phyloP scores from a whole-genome alignment of 2,329 filamentous ascomycete species.

The Aspergillus candidus region DNA sequence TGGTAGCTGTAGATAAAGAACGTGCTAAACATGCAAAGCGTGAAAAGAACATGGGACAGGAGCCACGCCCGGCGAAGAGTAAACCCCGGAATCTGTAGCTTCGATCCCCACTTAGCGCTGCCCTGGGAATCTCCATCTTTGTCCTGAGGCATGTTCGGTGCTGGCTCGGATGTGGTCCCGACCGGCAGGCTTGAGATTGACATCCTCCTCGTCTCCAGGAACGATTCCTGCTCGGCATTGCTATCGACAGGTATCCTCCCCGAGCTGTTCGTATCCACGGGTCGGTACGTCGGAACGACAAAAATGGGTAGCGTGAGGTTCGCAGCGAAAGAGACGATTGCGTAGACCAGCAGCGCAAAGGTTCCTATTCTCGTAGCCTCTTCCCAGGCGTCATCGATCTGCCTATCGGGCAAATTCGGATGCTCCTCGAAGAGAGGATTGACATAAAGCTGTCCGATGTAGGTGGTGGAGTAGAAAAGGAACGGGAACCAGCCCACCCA shows the following conservation, averaged over 20 bases:
- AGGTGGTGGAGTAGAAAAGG: slow-evolving; percentile 91
- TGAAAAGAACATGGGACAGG: slow-evolving; percentile 75
- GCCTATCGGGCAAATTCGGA: slow-evolving; percentile 66
- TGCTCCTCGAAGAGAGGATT: slow-evolving; percentile 73
- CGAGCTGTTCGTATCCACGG: slow-evolving; percentile 4
- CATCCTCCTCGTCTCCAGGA: slow-evolving; percentile 16
- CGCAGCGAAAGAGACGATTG: slow-evolving; percentile 72
- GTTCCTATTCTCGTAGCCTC: slow-evolving; percentile 80
- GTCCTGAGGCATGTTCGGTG: slow-evolving; percentile 17
- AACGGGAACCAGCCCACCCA: slow-evolving; percentile 97
- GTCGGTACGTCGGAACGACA: slow-evolving; percentile 68
- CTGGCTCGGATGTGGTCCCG: slow-evolving; percentile 26
- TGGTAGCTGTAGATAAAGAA: slow-evolving; percentile 67
- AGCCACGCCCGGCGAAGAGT: slow-evolving; percentile 88
- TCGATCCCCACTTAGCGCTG: slow-evolving; percentile 45
- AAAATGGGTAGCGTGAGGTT: slow-evolving; percentile 83
- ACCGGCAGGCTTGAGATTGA: slow-evolving; percentile 30
- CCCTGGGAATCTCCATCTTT: slow-evolving; percentile 10
- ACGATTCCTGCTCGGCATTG: slow-evolving; percentile 14
- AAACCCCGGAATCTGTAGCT: slow-evolving; percentile 70
- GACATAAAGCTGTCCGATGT: slow-evolving; percentile 86
- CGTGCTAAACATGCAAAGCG: slow-evolving; percentile 73
- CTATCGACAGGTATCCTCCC: slow-evolving; percentile 6
- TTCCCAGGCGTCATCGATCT: slow-evolving; percentile 77
- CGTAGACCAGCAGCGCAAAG: slow-evolving; percentile 82